phyloP scores from a whole-genome alignment of 179 eudicot genomes.

The Vitellaria paradoxa region DNA sequence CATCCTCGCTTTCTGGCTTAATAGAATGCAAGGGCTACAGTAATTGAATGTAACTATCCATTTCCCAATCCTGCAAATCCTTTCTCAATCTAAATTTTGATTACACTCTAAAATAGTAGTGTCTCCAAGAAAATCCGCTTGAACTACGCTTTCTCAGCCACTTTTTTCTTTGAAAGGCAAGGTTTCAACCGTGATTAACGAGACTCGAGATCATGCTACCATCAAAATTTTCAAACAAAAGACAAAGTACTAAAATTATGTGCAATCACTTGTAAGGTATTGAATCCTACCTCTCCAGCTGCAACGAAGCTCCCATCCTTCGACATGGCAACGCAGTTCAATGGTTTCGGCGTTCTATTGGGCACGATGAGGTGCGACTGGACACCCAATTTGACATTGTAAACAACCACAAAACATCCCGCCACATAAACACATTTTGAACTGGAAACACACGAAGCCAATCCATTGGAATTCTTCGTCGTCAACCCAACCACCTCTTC shows the following conservation, averaged over 20 bases:
- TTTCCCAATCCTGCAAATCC: too few species aligned
- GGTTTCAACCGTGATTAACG: too few species aligned
- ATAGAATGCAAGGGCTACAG: too few species aligned
- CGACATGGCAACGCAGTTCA: slow-evolving; percentile 48
- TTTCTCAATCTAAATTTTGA: too few species aligned
- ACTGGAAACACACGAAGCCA: slow-evolving; percentile 32
- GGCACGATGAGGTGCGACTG: slow-evolving; percentile 42
- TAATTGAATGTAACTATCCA: too few species aligned
- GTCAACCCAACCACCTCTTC: slow-evolving; percentile 54
- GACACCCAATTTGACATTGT: slow-evolving; percentile 34
- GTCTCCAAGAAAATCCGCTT: too few species aligned
- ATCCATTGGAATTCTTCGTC: slow-evolving; percentile 43
- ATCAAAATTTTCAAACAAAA: neutral
- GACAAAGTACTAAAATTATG: neutral
- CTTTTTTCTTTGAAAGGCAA: too few species aligned
- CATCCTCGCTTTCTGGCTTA: too few species aligned
- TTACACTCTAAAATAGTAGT: too few species aligned
- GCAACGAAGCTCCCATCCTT: slow-evolving; percentile 39
- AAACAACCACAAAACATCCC: slow-evolving; percentile 51
- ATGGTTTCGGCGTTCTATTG: slow-evolving; percentile 42
- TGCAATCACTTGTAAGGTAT: neutral
- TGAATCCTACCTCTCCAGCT: slow-evolving; percentile 51
- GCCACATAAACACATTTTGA: slow-evolving; percentile 46
- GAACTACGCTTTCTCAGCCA: too few species aligned
- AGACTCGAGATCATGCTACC: neutral